A percentile compares a stretch with the other conserved stretches of the same genome.
These are phyloP conservation scores for Tetrapisispora taiwanensis DNA, from an alignment of 805 yeast species.

Conservation along the genomic window DNA sequence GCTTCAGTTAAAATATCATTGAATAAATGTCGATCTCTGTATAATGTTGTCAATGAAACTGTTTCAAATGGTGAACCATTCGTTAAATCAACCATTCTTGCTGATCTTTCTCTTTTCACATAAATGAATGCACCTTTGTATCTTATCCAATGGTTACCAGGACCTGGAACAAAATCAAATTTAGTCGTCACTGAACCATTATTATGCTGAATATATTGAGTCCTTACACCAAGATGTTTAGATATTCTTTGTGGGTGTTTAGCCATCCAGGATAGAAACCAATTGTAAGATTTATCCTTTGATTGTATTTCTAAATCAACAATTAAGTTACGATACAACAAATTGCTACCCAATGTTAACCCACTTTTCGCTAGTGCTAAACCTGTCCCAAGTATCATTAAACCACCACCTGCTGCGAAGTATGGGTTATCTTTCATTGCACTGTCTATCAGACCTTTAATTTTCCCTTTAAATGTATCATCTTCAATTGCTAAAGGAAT, in stretches of 20 bases:
- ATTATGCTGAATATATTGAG: conserved; percentile 77
- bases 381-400: conserved; percentile 89
- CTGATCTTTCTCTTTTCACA: conserved; percentile 83
- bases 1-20: conserved; percentile 72
- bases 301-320: conserved; percentile 91
- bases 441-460: conserved; percentile 36
- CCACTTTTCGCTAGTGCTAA: conserved; percentile 71
- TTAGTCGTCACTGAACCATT: conserved; percentile 84
- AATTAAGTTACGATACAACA: conserved; percentile 70
- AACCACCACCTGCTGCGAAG: conserved; percentile 97
- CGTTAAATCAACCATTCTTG: conserved; percentile 76
- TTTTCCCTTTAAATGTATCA: conserved; percentile 24
- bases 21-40: conserved; percentile 66
- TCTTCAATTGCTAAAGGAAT: not conserved
- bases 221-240: conserved; percentile 83
- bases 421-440: conserved; percentile 73
- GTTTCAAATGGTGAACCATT: conserved; percentile 94
- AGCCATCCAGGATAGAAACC: conserved; percentile 97
- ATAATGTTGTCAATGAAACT: conserved; percentile 83
- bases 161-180: conserved; percentile 91
- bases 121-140: conserved; percentile 83
- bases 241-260: conserved; percentile 63
- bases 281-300: conserved; percentile 82
- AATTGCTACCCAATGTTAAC: conserved; percentile 47
- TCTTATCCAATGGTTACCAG: conserved; percentile 81